Evolutionary conservation across 495 filamentous ascomycete genomes (phyloP).

Genomic region (Chlorociboria aeruginascens): DNA sequence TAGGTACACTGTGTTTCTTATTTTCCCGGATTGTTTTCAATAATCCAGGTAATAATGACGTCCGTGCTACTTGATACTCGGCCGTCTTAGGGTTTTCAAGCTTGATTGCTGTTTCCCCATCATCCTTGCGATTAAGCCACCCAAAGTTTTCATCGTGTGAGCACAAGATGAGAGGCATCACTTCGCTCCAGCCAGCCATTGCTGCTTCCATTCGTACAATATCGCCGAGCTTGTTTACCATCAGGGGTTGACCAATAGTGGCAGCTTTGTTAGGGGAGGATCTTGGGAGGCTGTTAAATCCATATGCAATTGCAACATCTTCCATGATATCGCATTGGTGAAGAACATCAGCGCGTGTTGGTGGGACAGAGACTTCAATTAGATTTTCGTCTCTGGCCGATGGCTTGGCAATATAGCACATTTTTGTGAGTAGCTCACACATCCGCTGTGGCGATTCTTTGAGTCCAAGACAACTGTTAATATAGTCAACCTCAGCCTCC

Average conservation of each 20-base stretch:
- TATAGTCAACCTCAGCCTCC: conserved; percentile 77
- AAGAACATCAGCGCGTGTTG: conserved; percentile 85
- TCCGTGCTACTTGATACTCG: conserved; percentile 95
- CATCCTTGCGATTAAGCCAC: conserved; percentile 86
- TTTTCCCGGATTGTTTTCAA: conserved; percentile 96
- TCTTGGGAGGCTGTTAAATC: conserved; percentile 87
- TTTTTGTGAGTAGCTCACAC: conserved; percentile 65
- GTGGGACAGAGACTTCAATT: conserved; percentile 71
- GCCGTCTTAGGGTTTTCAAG: conserved; percentile 92
- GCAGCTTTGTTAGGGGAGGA: conserved; percentile 70
- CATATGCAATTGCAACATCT: conserved; percentile 89
- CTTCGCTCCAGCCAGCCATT: conserved; percentile 93
- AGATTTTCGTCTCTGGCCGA: conserved; percentile 49
- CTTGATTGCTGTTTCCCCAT: conserved; percentile 73
- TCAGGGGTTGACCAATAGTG: conserved; percentile 75
- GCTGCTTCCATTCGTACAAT: conserved; percentile 84
- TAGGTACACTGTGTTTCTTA: conserved; percentile 75
- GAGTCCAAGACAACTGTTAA: conserved; percentile 85
- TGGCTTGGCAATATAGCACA: conserved; percentile 70
- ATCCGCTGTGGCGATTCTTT: conserved; percentile 58
- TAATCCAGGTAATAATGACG: conserved; percentile 75
- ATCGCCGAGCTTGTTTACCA: conserved; percentile 88
- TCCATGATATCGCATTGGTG: conserved; percentile 99
- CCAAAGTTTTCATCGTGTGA: conserved; percentile 97
- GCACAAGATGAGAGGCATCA: conserved; percentile 93